phyloP scores from a whole-genome alignment of 2,329 filamentous ascomycete genomes.

The Diplocarpon mali region DNA sequence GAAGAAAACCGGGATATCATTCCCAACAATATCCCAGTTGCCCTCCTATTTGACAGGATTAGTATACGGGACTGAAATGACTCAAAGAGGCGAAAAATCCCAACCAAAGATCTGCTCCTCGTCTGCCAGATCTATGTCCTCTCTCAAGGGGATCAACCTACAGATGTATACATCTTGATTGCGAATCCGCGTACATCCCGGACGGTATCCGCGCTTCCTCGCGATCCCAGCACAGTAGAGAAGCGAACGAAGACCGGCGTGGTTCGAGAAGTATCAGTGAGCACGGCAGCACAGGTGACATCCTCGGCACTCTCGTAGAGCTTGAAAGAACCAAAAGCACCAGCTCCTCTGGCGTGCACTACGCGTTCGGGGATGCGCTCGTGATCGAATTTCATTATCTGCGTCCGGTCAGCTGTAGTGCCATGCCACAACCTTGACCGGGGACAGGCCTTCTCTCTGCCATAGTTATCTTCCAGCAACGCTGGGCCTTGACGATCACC shows the following conservation, averaged over 20 bases:
- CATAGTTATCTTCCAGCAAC: slow-evolving; percentile 62
- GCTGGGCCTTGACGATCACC: slow-evolving; percentile 54
- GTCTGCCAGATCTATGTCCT: too few species aligned
- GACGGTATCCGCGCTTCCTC: slow-evolving; percentile 69
- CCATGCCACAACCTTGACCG: too few species aligned
- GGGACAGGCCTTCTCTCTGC: slow-evolving; percentile 54
- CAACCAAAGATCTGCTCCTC: too few species aligned
- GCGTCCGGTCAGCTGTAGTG: not conserved
- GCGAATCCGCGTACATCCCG: slow-evolving; percentile 77
- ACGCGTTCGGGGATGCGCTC: slow-evolving; percentile 57
- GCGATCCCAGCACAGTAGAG: slow-evolving; percentile 65
- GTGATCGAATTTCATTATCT: slow-evolving; percentile 69
- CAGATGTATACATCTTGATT: slow-evolving; percentile 58
- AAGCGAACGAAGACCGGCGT: slow-evolving; percentile 64
- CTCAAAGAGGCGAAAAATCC: too few species aligned
- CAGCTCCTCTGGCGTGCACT: slow-evolving; percentile 54
- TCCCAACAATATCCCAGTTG: slow-evolving; percentile 65
- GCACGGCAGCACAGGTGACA: slow-evolving; percentile 49
- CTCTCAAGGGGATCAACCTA: too few species aligned
- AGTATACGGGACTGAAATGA: too few species aligned
- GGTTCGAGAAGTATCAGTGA: slow-evolving; percentile 56
- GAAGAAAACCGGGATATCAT: slow-evolving; percentile 67
- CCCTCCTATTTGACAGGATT: slow-evolving; percentile 43
- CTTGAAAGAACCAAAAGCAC: slow-evolving; percentile 56
- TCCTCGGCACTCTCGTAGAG: slow-evolving; percentile 52